Evolutionary conservation across 345 rosid species (phyloP).

Genomic region (Erysimum cheiranthoides): DNA sequence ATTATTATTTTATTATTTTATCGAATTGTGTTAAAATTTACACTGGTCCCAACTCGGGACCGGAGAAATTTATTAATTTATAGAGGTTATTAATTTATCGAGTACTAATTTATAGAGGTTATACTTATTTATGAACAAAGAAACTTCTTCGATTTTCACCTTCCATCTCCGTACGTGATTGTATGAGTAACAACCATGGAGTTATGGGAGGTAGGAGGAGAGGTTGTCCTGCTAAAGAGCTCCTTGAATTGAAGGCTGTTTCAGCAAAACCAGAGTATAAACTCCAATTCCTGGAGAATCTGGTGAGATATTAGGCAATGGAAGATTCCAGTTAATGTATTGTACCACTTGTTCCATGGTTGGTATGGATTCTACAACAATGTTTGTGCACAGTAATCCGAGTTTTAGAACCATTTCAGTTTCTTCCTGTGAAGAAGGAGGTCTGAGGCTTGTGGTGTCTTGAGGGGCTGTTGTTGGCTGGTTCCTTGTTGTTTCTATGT

Average conservation of each 20-base stretch:
- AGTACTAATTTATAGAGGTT: no score
- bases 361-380: slow-evolving; percentile 46
- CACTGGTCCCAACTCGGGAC: no score
- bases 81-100: no score
- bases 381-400: slow-evolving; percentile 51
- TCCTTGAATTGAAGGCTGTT: slow-evolving; percentile 27
- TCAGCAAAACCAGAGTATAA: slow-evolving; percentile 9
- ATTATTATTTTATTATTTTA: no score
- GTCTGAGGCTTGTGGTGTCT: no score
- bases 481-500: no score
- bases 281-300: slow-evolving; percentile 38
- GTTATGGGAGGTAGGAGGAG: slow-evolving; percentile 24
- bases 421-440: no score
- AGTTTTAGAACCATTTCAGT: slow-evolving; percentile 51
- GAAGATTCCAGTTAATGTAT: slow-evolving; percentile 35
- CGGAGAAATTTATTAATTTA: no score
- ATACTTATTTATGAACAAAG: no score
- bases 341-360: slow-evolving; percentile 49
- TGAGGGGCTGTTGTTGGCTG: no score
- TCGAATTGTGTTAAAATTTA: no score
- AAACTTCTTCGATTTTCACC: slow-evolving; percentile 5
- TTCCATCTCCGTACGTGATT: slow-evolving; percentile 35
- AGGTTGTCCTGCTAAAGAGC: slow-evolving; percentile 18
- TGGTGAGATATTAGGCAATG: slow-evolving; percentile 38
- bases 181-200: slow-evolving; percentile 38